These are phyloP conservation scores for Anastatica hierochuntica DNA, from an alignment of 345 rosid species.

Conservation along the genomic window DNA sequence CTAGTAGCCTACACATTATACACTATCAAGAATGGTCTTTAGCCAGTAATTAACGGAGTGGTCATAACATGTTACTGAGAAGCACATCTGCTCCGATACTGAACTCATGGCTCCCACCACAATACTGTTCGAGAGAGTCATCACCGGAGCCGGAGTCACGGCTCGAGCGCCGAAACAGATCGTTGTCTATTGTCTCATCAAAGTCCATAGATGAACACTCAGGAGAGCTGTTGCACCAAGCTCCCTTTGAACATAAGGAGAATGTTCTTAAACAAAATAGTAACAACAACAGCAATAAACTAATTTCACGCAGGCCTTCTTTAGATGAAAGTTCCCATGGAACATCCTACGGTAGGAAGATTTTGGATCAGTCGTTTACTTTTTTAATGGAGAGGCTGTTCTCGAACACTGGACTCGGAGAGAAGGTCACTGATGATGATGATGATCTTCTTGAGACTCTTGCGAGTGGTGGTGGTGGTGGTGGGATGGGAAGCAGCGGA, in stretches of 20 bases:
- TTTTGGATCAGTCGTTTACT: slow-evolving; percentile 9
- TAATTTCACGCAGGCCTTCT: slow-evolving; percentile 4
- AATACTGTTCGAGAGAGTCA: slow-evolving; percentile 22
- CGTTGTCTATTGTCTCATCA: slow-evolving; percentile 28
- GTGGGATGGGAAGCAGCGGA: slow-evolving; percentile 29
- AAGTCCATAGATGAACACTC: slow-evolving; percentile 23
- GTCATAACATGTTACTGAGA: slow-evolving; percentile 41
- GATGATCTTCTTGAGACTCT: slow-evolving; percentile 13
- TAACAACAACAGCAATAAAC: neutral
- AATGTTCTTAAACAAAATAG: slow-evolving; percentile 2
- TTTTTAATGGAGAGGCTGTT: slow-evolving; percentile 19
- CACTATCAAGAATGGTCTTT: too few relatives aligned
- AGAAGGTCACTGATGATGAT: neutral
- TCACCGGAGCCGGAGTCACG: slow-evolving; percentile 45
- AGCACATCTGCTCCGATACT: slow-evolving; percentile 45
- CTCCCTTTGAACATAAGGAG: slow-evolving; percentile 21
- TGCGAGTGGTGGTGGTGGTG: slow-evolving; percentile 20
- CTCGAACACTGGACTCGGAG: too few relatives aligned
- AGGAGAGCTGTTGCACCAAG: slow-evolving; percentile 21
- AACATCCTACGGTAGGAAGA: neutral
- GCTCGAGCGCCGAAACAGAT: slow-evolving; percentile 29
- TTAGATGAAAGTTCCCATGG: slow-evolving; percentile 13
- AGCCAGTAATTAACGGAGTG: too few relatives aligned
- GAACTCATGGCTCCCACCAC: slow-evolving; percentile 44
- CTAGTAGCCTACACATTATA: too few relatives aligned